These are phyloP conservation scores for Lactarius evosmus DNA, from an alignment of 768 basidiomycete genomes.

Conservation along the genomic window DNA sequence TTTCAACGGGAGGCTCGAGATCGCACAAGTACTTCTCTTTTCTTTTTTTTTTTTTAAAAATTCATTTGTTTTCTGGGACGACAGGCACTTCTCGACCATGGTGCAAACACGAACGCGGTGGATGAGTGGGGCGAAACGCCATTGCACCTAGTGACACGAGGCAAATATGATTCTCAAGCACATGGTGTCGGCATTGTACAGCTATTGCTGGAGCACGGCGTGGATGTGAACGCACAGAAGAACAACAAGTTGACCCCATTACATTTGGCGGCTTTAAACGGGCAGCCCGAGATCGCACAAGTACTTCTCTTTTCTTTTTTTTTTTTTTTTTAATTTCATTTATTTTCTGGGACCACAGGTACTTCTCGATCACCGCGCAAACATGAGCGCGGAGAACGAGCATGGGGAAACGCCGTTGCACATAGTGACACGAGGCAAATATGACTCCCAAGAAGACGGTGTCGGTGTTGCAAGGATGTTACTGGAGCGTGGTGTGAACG, in stretches of 20 bases:
- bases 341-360: no score
- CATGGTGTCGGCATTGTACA: not conserved
- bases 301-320: no score
- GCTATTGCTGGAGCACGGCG: not conserved
- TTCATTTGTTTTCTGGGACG: no score
- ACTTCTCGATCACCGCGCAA: not conserved
- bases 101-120: not conserved
- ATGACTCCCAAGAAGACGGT: no score
- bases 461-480: no score
- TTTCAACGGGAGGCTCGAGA: no score
- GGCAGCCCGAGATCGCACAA: not conserved
- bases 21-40: no score
- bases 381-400: not conserved
- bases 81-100: not conserved
- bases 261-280: not conserved
- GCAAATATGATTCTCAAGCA: not conserved
- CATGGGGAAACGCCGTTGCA: no score
- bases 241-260: not conserved
- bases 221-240: not conserved
- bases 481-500: no score
- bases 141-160: not conserved
- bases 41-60: no score
- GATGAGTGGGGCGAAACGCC: not conserved
- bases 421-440: no score
- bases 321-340: no score